These are phyloP conservation scores for Daldinia caldariorum DNA, from an alignment of 495 filamentous ascomycete species.

Conservation along the genomic window DNA sequence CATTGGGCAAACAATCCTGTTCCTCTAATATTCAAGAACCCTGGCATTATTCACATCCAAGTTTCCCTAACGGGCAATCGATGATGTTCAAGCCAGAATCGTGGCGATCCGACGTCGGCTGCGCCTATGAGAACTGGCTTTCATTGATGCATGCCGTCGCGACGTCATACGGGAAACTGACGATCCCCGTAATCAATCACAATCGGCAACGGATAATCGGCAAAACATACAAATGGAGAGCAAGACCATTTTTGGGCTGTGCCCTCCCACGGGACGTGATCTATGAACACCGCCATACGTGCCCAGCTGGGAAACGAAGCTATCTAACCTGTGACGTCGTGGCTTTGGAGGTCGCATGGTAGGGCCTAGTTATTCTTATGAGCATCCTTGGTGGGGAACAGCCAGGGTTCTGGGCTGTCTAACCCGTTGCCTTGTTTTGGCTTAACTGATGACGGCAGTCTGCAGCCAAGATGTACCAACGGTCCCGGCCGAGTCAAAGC, in stretches of 20 bases:
- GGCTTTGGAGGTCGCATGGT: conserved; percentile 30
- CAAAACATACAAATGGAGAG: conserved; percentile 20
- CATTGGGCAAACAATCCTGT: conserved; percentile 19
- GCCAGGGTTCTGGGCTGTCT: conserved; percentile 23
- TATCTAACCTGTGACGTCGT: conserved; percentile 43
- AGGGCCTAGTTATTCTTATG: conserved; percentile 6
- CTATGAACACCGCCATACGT: conserved; percentile 16
- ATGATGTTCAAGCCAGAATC: conserved; percentile 28
- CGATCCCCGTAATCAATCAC: conserved; percentile 20
- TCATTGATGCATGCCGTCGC: conserved; percentile 20
- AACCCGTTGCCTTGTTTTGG: conserved; percentile 44
- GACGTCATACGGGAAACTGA: conserved; percentile 39
- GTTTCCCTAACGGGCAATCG: conserved; percentile 12
- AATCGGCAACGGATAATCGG: conserved; percentile 32
- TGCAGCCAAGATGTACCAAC: conserved; percentile 28
- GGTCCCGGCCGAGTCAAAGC: conserved; percentile 34
- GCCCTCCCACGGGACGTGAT: neutral
- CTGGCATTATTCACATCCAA: conserved; percentile 29
- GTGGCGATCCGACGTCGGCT: conserved; percentile 33
- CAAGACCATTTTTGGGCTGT: conserved; percentile 23
- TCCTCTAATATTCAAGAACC: conserved; percentile 20
- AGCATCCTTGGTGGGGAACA: conserved; percentile 25
- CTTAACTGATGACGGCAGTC: conserved; percentile 30
- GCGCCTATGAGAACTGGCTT: conserved; percentile 26
- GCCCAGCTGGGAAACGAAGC: conserved; percentile 17